phyloP scores from a whole-genome alignment of 768 basidiomycete genomes.

The Suillus subalutaceus region DNA sequence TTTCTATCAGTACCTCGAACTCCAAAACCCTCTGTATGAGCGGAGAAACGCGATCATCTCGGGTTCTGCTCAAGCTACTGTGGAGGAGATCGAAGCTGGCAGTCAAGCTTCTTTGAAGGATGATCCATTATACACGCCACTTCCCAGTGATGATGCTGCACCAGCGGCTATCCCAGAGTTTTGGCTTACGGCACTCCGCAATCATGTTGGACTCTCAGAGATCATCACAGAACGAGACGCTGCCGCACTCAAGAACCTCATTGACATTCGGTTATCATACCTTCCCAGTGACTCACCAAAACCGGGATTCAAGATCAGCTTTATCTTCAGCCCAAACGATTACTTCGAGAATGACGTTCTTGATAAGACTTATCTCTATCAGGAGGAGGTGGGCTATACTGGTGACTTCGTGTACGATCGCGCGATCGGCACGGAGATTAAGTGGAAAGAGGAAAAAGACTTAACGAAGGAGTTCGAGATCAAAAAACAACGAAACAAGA shows the following conservation, averaged over 20 bases:
- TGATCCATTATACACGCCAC: conserved; percentile 66
- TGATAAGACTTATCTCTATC: conserved; percentile 94
- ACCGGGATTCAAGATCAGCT: conserved; percentile 91
- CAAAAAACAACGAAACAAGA: conserved; percentile 99
- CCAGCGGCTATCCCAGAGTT: conserved; percentile 79
- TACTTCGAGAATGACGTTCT: conserved; percentile 85
- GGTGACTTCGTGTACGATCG: conserved; percentile 98
- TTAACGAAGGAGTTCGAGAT: conserved; percentile 97
- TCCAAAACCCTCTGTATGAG: conserved; percentile 84
- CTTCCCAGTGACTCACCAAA: conserved; percentile 63
- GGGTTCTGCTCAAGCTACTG: conserved; percentile 71
- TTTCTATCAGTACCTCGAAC: conserved; percentile 61
- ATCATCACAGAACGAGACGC: conserved; percentile 94
- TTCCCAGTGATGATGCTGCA: conserved; percentile 54
- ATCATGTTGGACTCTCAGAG: conserved; percentile 84
- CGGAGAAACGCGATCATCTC: conserved; percentile 84
- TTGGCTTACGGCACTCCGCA: conserved; percentile 96
- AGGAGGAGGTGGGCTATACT: conserved; percentile 89
- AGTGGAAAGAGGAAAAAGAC: conserved; percentile 99
- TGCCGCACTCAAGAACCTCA: conserved; percentile 79
- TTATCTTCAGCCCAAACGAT: conserved; percentile 80
- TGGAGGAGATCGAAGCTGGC: conserved; percentile 84
- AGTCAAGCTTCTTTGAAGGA: conserved; percentile 74
- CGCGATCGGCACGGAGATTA: conserved; percentile 88
- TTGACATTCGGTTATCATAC: conserved; percentile 81